These are phyloP conservation scores for Candida lessepsii DNA, from an alignment of 805 yeast genomes.

Conservation along the genomic window DNA sequence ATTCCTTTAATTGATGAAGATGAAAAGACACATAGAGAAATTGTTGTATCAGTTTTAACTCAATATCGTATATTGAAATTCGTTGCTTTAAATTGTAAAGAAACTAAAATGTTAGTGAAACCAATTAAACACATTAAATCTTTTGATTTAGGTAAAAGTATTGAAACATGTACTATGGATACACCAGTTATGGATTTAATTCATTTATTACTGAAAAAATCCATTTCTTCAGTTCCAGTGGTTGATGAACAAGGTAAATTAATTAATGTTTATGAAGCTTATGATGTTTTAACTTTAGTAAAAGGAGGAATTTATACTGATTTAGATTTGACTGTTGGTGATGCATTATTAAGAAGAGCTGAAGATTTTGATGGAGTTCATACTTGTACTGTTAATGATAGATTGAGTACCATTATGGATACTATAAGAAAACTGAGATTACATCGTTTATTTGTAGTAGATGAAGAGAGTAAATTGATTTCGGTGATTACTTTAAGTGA, in stretches of 20 bases:
- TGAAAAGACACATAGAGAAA: constrained; percentile 87
- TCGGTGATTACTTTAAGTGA: constrained; percentile 93
- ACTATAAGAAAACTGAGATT: constrained; percentile 88
- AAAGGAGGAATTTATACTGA: constrained; percentile 95
- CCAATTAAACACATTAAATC: constrained; percentile 70
- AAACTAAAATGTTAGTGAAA: constrained; percentile 75
- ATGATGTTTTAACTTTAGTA: constrained; percentile 86
- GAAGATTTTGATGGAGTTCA: constrained; percentile 98
- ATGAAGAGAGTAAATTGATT: constrained; percentile 68
- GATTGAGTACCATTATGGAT: constrained; percentile 85
- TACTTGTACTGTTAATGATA: constrained; percentile 87
- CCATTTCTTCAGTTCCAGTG: constrained; percentile 93
- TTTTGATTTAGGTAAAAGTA: constrained; percentile 50
- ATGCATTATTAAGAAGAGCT: constrained; percentile 87
- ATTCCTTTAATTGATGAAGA: constrained; percentile 94
- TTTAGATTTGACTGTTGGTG: constrained; percentile 87
- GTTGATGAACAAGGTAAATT: constrained; percentile 69
- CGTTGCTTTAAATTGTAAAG: constrained; percentile 94
- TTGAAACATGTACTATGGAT: constrained; percentile 82
- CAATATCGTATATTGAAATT: constrained; percentile 95
- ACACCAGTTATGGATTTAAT: constrained; percentile 95
- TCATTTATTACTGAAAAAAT: constrained; percentile 68
- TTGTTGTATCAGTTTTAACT: constrained; percentile 91
- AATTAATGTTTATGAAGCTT: constrained; percentile 92
- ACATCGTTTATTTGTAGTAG: constrained; percentile 90